Evolutionary conservation across 257 asterid species (phyloP), one percentile per base, ranked within the genome.

Genomic region (Lycium barbarum): DNA sequence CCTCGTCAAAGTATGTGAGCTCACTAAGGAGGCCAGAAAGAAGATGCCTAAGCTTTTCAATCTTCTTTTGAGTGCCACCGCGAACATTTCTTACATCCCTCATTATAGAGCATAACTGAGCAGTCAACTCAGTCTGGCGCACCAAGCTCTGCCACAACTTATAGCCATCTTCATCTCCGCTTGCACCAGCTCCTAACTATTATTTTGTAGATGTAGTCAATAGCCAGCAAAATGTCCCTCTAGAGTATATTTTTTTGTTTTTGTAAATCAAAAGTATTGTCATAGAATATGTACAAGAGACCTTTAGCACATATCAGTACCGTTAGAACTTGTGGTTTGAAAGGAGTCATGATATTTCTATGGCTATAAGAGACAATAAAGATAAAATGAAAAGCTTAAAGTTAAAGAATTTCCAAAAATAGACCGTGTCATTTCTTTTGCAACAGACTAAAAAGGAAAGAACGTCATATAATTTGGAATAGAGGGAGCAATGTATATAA

Each of bases 1-100:
- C 98, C 98, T 95, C 97, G 11, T 95, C 99, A 80, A 96, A 96
- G 90, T 96, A 96, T 86, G 98, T 96, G 79, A 96, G 99, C 95
- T 96, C 99, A 74, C 98, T 96, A 58, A 93, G 99, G 89, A 96
- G 96, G 87, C 98, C 99, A 9, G 98, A 90, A 22, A 96, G 92
- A 83, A 96, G 99, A 68, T 96, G 99, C 88, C 99, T 91, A 85
- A 96, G 99, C 90, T 96, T 96, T 85, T 96, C 99, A 78, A 95
- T 96, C 88, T 95, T 96, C 94, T 93, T 96, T 84, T 96, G 98
- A 62, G 98, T 96, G 87, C 98, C 97, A 53, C 99, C 98, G 65
- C 93, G 93, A 66, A 95, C 97, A 91, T 96, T 96, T 89, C 97
- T 91, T 73, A 96, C 99, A 11, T 95, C 99, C 84, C 95, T 93